Evolutionary conservation across 2,329 filamentous ascomycete genomes (phyloP), one percentile per base, ranked within the genome.

Genomic region (Seiridium cupressi): DNA sequence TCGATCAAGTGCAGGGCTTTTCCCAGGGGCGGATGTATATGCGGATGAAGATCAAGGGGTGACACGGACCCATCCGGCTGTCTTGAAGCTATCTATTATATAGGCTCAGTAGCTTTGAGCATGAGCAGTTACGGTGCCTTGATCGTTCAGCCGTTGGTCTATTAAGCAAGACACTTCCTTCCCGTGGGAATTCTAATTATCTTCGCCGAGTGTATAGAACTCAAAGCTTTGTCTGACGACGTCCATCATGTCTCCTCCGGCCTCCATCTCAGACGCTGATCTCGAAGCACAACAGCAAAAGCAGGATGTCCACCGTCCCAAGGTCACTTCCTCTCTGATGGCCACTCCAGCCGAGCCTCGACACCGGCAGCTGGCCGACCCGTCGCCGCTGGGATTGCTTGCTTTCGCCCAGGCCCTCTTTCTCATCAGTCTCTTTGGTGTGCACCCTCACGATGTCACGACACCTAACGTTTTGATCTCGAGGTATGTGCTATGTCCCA

Each of bases 331-430:
- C 9, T 64, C 62, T 13, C 48, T 60, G 47, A 64, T 63, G 59
- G 61, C 60, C 57, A 56, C 61, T 44, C 51, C 60, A 64, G 35
- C 60, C 60, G 40, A 61, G 55, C 18, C 11, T 53, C 51, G 55
- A 47, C 55, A 55, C 55, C 51, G 62, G 35, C 66, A 66, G 60
- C 61, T 68, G 35, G 66, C 64, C 59, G 65, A 61, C 42, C 64
- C 66, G 61, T 67, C 65, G 60, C 59, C 70, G 65, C 60, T 76
- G 34, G 74, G 74, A 59, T 66, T 76, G 11, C 67, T 76, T 2
- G 74, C 74, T 51, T 76, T 76, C 62, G 74, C 71, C 2, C 74
- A 73, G 40, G 69, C 70, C 65, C 60, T 68, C 8, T 68, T 66
- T 61, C 65, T 67, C 59, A 60, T 68, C 51, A 63, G 63, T 35